Conservation (phyloP, 208 protist species). For the Novymonas esmeraldas region DNA sequence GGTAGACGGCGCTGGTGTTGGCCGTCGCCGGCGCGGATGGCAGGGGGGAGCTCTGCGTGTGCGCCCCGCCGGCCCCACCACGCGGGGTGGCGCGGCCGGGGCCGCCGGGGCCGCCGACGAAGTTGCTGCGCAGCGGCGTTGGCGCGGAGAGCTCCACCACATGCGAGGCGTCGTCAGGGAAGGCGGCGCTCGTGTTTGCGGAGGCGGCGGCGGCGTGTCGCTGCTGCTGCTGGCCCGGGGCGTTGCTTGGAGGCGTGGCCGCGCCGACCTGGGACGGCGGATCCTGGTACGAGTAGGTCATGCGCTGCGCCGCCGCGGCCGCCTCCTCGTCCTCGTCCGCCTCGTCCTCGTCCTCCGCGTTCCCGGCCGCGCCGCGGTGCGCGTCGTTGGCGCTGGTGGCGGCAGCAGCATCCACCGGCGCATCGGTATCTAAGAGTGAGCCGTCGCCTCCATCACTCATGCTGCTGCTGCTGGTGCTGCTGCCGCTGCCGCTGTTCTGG, state of each 20-base stretch:
- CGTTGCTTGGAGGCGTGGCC: constrained; percentile 1
- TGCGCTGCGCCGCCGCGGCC: constrained; percentile 1
- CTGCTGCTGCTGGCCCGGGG: neutral
- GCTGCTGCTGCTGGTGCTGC: constrained; percentile 9
- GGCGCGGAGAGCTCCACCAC: neutral
- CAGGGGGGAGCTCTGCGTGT: constrained; percentile 18
- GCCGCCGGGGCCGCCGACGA: constrained; percentile 36
- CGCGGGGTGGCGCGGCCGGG: constrained; percentile 17
- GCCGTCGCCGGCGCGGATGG: constrained; percentile 26
- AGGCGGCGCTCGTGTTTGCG: constrained; percentile 33
- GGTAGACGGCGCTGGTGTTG: constrained; percentile 23
- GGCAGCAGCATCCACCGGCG: neutral
- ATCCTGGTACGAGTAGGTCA: constrained; percentile 18
- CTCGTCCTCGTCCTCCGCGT: too few relatives aligned
- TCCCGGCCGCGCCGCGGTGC: too few relatives aligned
- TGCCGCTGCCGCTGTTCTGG: constrained; percentile 7
- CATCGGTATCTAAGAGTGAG: neutral
- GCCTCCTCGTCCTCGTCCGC: constrained; percentile 1
- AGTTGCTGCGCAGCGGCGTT: constrained; percentile 22
- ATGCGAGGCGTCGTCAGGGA: constrained; percentile 29
- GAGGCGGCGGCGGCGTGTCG: constrained; percentile 9
- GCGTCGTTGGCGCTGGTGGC: neutral
- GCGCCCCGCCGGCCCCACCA: constrained; percentile 2
- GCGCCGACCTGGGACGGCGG: neutral
- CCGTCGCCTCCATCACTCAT: constrained; percentile 8